Evolutionary conservation across 225 moss, liverwort and hornwort species (phyloP), one percentile per base, ranked within the genome.

Genomic region (Bryum argenteum): DNA sequence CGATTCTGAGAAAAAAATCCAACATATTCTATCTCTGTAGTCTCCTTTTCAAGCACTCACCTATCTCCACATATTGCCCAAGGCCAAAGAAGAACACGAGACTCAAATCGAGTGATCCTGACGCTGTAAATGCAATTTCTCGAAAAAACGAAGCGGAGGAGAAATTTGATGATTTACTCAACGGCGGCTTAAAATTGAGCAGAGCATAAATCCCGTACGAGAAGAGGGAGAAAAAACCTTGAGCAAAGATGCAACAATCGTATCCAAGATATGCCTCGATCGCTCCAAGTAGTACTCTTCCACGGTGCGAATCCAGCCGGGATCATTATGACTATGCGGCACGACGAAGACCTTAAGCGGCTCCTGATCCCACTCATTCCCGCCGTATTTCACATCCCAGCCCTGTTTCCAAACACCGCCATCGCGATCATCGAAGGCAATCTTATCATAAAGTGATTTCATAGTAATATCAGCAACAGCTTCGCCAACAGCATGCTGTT

Each of bases 341-440:
- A 98, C 92, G 21, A 98, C 94, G 24, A 98, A 76, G 67, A 98
- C 90, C 80, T 94, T 94, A 37, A 98, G 87, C 71, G 85, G 71
- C 73, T 89, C 91, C 44, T 72, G 26, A 19, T 98, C 88, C 98
- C 98, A 98, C 62, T 98, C 94, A 40, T 45, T 57, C 5, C 92
- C 94, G 26, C 39, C 72, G 69, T 92, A 98, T 55, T 78, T 74
- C 6, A 98, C 92, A 68, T 94, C 89, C 98, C 98, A 98, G 7
- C 98, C 98, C 64, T 98, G 98, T 51, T 88, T 89, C 98, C 98
- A 98, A 59, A 87, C 98, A 1, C 98, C 98, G 16, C 98, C 98
- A 20, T 94, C 94, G 57, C 84, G 88, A 67, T 98, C 80, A 20
- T 89, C 90, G 65, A 98, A 98, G 57, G 77, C 79, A 66, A 98